These are phyloP conservation scores for Allium fistulosum DNA, from an alignment of 106 monocot genomes.

Conservation along the genomic window DNA sequence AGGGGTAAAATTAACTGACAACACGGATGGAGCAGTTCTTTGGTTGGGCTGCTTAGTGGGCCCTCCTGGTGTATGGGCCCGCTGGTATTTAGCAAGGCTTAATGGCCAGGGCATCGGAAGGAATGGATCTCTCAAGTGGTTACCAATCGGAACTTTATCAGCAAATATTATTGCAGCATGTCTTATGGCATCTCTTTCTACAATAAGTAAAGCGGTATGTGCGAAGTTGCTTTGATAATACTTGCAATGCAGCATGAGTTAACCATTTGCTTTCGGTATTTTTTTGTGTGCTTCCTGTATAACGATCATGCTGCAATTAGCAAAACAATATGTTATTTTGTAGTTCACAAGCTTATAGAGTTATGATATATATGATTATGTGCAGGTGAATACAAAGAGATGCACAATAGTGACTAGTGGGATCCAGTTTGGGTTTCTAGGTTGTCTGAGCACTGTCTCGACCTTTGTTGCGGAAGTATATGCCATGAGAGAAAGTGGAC, in stretches of 20 bases:
- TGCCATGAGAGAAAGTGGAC: constrained; percentile 62
- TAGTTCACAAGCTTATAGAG: background rate
- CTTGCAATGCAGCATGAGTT: background rate
- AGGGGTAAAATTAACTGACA: constrained; percentile 15
- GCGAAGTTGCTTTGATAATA: background rate
- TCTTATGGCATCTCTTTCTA: constrained; percentile 67
- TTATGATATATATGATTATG: background rate
- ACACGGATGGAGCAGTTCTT: constrained; percentile 29
- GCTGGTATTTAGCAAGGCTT: constrained; percentile 81
- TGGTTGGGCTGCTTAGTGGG: constrained; percentile 80
- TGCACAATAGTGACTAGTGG: constrained; percentile 37
- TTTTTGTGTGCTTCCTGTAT: background rate
- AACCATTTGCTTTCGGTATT: background rate
- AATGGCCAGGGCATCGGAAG: constrained; percentile 78
- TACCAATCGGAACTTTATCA: constrained; percentile 69
- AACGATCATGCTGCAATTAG: background rate
- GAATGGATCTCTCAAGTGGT: constrained; percentile 47
- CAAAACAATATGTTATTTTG: background rate
- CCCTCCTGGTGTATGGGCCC: constrained; percentile 74
- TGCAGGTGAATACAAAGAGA: constrained; percentile 64
- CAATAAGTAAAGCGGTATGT: constrained; percentile 50
- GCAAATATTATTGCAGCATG: constrained; percentile 81
- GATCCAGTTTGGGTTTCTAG: constrained; percentile 79
- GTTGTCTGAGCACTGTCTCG: constrained; percentile 89
- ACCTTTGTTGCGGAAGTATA: constrained; percentile 88